Percentiles rank a stretch among this genome's conserved stretches.
These are phyloP conservation scores for Aspergillus ostianus DNA, from an alignment of 495 filamentous ascomycete species.

Conservation along the genomic window DNA sequence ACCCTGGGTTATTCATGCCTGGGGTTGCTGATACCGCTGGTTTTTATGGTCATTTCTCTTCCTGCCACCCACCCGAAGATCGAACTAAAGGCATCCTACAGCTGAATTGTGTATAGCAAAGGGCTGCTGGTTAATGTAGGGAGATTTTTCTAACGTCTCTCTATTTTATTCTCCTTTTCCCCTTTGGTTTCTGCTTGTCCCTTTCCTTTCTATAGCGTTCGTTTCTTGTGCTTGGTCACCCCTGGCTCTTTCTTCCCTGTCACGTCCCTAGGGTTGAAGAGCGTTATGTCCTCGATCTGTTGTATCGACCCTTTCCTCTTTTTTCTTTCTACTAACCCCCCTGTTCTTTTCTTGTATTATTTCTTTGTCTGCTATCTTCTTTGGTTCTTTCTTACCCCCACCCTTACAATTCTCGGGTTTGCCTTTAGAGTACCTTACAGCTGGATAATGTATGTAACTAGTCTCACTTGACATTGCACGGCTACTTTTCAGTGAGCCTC, in stretches of 20 bases:
- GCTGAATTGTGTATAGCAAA: slow-evolving; percentile 35
- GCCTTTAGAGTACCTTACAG: slow-evolving; percentile 34
- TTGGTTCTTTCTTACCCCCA: slow-evolving; percentile 17
- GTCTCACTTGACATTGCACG: slow-evolving; percentile 32
- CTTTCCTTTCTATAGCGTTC: slow-evolving; percentile 18
- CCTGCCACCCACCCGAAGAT: slow-evolving; percentile 5
- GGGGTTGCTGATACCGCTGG: not conserved
- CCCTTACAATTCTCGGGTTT: slow-evolving; percentile 30
- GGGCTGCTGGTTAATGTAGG: slow-evolving; percentile 29
- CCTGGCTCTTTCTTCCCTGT: slow-evolving; percentile 38
- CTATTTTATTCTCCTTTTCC: slow-evolving; percentile 10
- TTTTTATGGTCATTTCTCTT: slow-evolving; percentile 9
- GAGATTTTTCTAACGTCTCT: slow-evolving; percentile 19
- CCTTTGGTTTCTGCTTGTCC: slow-evolving; percentile 20
- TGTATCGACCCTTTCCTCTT: slow-evolving; percentile 16
- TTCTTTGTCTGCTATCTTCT: slow-evolving; percentile 14
- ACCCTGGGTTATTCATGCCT: not conserved
- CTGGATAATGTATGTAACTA: slow-evolving; percentile 50
- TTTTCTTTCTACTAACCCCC: slow-evolving; percentile 12
- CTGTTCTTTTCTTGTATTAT: slow-evolving; percentile 8
- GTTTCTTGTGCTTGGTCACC: slow-evolving; percentile 32
- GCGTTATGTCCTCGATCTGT: slow-evolving; percentile 23
- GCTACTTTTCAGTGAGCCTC: slow-evolving; percentile 13
- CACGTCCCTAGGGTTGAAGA: slow-evolving; percentile 44
- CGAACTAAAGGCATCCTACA: slow-evolving; percentile 15